A percentile compares a stretch with the other conserved stretches of the same genome.
Conservation (phyloP, 208 protist species). For the Wallacemonas rigidus region DNA sequence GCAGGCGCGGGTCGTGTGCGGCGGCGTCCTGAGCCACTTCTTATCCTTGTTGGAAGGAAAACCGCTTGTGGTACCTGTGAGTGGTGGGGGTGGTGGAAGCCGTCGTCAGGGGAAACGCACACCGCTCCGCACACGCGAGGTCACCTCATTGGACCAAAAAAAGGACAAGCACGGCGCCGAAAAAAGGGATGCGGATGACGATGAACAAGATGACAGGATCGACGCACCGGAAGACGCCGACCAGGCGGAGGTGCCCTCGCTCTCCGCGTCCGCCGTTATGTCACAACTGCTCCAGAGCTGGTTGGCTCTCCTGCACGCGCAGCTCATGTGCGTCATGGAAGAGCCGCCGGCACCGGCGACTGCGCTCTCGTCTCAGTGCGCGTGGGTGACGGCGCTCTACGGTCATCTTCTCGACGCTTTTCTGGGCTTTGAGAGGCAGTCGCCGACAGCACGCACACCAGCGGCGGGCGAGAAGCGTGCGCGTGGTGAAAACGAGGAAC, state of each 20-base stretch:
- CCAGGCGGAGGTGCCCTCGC: too few relatives aligned
- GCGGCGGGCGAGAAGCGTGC: background rate
- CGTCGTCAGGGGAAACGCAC: background rate
- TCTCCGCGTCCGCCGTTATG: background rate
- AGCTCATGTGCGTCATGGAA: background rate
- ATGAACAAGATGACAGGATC: background rate
- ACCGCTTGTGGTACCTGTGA: slow-evolving; percentile 8
- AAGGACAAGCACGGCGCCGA: background rate
- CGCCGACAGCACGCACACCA: background rate
- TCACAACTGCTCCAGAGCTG: background rate
- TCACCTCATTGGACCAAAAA: background rate
- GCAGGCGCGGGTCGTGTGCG: background rate
- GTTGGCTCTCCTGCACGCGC: background rate
- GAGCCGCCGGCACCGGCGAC: background rate
- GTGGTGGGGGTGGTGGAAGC: background rate
- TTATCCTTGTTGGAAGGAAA: slow-evolving; percentile 6
- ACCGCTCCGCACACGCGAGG: background rate
- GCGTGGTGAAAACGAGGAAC: background rate
- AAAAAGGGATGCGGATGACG: background rate
- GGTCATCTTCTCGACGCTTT: slow-evolving; percentile 14
- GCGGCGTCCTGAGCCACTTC: background rate
- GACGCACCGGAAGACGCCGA: background rate
- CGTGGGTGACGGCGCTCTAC: slow-evolving; percentile 14
- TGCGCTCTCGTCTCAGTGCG: background rate
- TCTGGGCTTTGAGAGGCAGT: background rate